Evolutionary conservation across 257 asterid species (phyloP).

Genomic region (Osmanthus fragrans): DNA sequence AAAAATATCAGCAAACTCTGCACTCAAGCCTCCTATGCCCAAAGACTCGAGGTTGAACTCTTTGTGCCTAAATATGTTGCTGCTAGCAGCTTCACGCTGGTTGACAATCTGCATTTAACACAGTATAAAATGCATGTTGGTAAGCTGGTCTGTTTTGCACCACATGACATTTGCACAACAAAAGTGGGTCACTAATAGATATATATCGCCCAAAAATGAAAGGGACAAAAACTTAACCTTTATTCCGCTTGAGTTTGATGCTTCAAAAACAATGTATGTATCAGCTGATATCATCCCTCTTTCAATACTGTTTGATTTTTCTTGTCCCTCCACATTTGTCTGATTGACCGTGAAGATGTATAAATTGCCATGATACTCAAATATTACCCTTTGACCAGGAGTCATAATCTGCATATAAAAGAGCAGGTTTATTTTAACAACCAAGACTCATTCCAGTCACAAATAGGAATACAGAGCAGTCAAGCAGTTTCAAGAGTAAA

Average conservation of each 20-base stretch:
- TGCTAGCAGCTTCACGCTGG: constrained; percentile 96
- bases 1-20: constrained; percentile 94
- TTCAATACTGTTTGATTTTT: constrained; percentile 56
- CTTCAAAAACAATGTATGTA: constrained; percentile 86
- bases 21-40: constrained; percentile 98
- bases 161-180: constrained; percentile 21
- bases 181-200: constrained; percentile 17
- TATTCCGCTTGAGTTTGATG: constrained; percentile 80
- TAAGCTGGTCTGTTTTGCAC: constrained; percentile 18
- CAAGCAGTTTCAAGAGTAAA: not conserved
- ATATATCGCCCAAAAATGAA: constrained; percentile 14
- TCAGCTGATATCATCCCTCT: constrained; percentile 86
- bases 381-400: constrained; percentile 78
- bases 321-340: constrained; percentile 77
- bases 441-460: not conserved
- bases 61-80: constrained; percentile 87
- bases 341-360: constrained; percentile 83
- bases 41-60: constrained; percentile 90
- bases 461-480: not conserved
- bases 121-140: constrained; percentile 21
- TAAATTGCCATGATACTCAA: constrained; percentile 86
- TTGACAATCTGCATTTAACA: constrained; percentile 70
- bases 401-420: constrained; percentile 71
- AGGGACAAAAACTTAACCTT: constrained; percentile 49
- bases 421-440: constrained; percentile 9